These are phyloP conservation scores for Verticillium zaregamsianum DNA, from an alignment of 2,329 filamentous ascomycete species.

Conservation along the genomic window DNA sequence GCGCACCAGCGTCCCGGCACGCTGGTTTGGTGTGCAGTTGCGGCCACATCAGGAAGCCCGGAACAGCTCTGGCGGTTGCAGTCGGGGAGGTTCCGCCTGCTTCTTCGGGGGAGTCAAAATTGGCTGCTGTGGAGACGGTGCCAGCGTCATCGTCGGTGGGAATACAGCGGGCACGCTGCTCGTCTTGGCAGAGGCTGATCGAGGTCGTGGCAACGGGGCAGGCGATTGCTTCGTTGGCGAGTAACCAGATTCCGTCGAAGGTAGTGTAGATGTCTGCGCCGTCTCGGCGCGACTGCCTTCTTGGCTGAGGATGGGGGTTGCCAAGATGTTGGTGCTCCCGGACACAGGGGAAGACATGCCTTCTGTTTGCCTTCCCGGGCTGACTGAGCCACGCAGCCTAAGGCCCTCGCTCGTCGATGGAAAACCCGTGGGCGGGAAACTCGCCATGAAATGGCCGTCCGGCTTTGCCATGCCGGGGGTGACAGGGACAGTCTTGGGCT, in stretches of 20 bases:
- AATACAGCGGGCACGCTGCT: constrained; percentile 38
- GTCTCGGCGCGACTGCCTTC: constrained; percentile 10
- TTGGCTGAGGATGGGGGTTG: constrained; percentile 11
- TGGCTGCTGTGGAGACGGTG: constrained; percentile 52
- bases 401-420: not conserved
- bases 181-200: constrained; percentile 5
- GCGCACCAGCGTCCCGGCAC: not conserved
- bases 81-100: constrained; percentile 27
- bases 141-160: constrained; percentile 53
- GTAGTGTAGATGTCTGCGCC: constrained; percentile 13
- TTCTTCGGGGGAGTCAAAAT: constrained; percentile 60
- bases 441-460: not conserved
- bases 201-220: constrained; percentile 21
- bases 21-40: not conserved
- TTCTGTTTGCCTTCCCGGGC: not conserved
- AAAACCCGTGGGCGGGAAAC: not conserved
- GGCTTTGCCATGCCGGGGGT: not conserved
- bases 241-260: constrained; percentile 40
- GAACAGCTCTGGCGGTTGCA: constrained; percentile 3
- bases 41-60: not conserved
- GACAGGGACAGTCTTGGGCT: not conserved
- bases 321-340: constrained; percentile 8
- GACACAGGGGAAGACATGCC: not conserved
- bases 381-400: not conserved
- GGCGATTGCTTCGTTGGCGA: constrained; percentile 52